Conservation (phyloP, 2,329 filamentous ascomycete species). For the Cercospora citrullina region DNA sequence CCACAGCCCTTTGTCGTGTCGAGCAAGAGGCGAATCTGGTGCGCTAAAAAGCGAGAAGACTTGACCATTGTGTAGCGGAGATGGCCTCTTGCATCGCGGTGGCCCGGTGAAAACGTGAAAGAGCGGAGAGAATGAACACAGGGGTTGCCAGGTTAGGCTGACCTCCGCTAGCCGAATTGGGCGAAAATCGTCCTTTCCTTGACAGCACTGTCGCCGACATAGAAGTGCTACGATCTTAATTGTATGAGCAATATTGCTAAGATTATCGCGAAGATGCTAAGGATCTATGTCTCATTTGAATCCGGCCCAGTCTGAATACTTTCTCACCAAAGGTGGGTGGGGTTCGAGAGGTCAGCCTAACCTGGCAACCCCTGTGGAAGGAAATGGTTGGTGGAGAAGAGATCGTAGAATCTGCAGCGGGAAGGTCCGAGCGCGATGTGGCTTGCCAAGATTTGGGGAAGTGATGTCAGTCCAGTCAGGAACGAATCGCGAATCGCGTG, state of each 20-base stretch:
- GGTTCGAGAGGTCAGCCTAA: too few species aligned
- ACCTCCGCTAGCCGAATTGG: too few species aligned
- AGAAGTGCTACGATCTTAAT: too few species aligned
- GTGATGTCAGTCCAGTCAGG: conserved; percentile 7
- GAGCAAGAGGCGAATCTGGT: background rate
- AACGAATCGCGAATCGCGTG: background rate
- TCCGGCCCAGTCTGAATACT: too few species aligned
- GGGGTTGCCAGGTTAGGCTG: too few species aligned
- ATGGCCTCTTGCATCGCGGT: background rate
- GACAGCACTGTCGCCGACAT: too few species aligned
- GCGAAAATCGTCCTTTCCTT: too few species aligned
- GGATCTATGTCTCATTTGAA: too few species aligned
- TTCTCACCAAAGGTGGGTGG: too few species aligned
- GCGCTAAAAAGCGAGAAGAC: background rate
- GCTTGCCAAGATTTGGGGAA: conserved; percentile 3
- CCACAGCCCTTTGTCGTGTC: background rate
- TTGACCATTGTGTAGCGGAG: background rate
- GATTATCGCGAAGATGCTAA: too few species aligned
- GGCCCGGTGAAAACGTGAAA: background rate
- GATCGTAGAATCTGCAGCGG: conserved; percentile 6
- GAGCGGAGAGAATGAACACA: background rate
- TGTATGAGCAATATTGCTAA: too few species aligned
- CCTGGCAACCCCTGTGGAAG: too few species aligned
- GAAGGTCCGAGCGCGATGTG: conserved; percentile 6
- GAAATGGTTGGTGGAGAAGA: conserved; percentile 8